Evolutionary conservation across 805 yeast species (phyloP), one percentile per base, ranked within the genome.

Genomic region (Starmerella sp.): DNA sequence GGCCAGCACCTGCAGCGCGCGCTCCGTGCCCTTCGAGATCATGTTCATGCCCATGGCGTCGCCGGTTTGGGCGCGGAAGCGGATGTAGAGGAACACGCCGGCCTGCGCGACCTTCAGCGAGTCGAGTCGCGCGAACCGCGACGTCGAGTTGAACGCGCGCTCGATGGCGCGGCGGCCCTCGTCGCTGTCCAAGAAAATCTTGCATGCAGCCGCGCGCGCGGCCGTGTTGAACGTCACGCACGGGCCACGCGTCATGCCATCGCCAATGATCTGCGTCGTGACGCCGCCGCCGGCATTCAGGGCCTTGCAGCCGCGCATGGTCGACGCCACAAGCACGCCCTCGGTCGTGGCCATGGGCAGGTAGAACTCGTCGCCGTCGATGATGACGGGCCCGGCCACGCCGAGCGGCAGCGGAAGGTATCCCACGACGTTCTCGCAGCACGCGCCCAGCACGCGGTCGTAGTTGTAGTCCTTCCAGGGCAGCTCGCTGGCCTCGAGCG

Each of bases 11-110:
- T 82, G 82, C 66, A 93, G 78, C 0, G 96, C 80, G 68, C 75
- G 77, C 68, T 93, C 99, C 47, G 89, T 96, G 70, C 98, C 99
- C 73, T 93, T 93, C 32, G 97, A 91, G 58, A 93, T 93, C 99
- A 93, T 93, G 70, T 93, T 93, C 99, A 93, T 93, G 61, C 99
- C 99, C 99, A 93, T 93, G 17, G 99, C 99, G 75, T 93, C 99
- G 71, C 99, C 99, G 17, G 99, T 93, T 41, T 96, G 89, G n/a
- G 99, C 95, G 69, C 90, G 82, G 76, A 93, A 93, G 66, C 99
- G 82, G 63, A 93, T 84, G 66, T 80, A 93, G 64, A 93, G 75
- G 63, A 85, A 75, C 49, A 84, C 84, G 34, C 99, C 98, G 15
- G 99, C 98, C 69, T 91, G 75, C 3, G 97, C 95, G 15, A 97